A percentile compares a stretch with the other conserved stretches of the same genome.
Conservation (phyloP, 1,139 yeast genomes). For the Protomyces arabidopsidicola region DNA sequence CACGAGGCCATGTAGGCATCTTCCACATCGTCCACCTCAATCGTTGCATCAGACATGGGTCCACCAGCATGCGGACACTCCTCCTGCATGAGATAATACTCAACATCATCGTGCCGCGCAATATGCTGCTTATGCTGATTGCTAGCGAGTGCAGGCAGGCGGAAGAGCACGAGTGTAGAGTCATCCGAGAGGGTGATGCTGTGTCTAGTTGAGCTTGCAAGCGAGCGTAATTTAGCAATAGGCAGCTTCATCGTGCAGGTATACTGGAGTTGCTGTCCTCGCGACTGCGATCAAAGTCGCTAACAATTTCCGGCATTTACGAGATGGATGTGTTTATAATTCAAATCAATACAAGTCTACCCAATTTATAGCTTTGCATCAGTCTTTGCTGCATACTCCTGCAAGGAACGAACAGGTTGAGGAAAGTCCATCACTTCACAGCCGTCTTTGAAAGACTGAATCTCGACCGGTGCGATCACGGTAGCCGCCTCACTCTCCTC, state of each 20-base stretch:
- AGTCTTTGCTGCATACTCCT: conserved; percentile 35
- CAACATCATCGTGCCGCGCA: background rate
- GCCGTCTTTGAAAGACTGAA: conserved; percentile 36
- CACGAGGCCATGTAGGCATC: conserved; percentile 21
- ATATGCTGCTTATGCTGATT: background rate
- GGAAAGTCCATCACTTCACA: conserved; percentile 40
- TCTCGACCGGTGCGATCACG: conserved; percentile 33
- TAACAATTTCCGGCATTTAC: no score
- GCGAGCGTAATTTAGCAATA: background rate
- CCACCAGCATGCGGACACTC: conserved; percentile 26
- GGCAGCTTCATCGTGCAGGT: background rate
- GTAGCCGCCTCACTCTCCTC: conserved; percentile 4
- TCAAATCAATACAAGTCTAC: no score
- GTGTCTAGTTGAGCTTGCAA: background rate
- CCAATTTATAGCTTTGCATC: conserved; percentile 37
- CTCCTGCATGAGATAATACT: conserved; percentile 21
- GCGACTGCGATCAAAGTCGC: background rate
- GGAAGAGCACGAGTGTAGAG: background rate
- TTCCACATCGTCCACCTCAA: conserved; percentile 15
- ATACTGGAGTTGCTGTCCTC: background rate
- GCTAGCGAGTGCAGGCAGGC: background rate
- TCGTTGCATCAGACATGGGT: conserved; percentile 13
- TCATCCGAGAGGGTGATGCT: background rate
- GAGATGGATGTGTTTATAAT: no score
- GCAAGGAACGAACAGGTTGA: conserved; percentile 38